Evolutionary conservation across 176 grass and related monocot species (phyloP), one percentile per base, ranked within the genome.

Genomic region (Phyllostachys edulis): DNA sequence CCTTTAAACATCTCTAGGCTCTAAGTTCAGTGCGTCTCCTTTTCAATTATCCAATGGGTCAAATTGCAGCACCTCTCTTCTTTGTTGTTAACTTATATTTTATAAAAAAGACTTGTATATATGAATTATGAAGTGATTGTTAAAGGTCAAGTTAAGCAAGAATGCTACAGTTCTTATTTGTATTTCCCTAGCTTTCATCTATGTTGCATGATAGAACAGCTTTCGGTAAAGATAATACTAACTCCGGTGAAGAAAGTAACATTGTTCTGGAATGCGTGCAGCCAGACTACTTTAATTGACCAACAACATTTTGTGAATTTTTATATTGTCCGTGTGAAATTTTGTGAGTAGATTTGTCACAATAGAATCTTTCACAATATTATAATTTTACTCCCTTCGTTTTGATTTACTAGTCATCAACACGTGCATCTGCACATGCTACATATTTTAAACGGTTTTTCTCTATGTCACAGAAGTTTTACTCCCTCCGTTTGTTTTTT

Each of bases 21-120:
- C 69, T 34, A 62, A 64, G 18, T 60, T 68, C 50, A 84, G 81
- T 88, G 87, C 87, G 59, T 4, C 26, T 74, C 42, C 75, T 67
- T 88, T 89, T 27, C 11, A 71, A 49, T 73, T 64, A 66, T 66
- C 75, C 9, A 67, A 49, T 63, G 51, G 16, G 38, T 63, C 40
- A 74, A 87, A 18, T 40, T 47, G 63, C 65, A 63, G 32, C 63
- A 76, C 79, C 81, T 21, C 5, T 69, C 62, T 74, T 27, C 18
- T 26, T 67, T 32, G 29, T 5, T 6, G 29, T 38, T 0, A 15
- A 17, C 9, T 20, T 18, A 29, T 54, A 29, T 72, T 40, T 24
- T 57, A 4, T 57, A 39, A 16, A 29, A 32, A 71, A 29, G 15
- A 26, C 17, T 37, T 56, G 37, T 5, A 71, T 56, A 67, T 63